A percentile compares a stretch with the other conserved stretches of the same genome.
Conservation (phyloP, 495 filamentous ascomycete genomes). For the Podospora comata region DNA sequence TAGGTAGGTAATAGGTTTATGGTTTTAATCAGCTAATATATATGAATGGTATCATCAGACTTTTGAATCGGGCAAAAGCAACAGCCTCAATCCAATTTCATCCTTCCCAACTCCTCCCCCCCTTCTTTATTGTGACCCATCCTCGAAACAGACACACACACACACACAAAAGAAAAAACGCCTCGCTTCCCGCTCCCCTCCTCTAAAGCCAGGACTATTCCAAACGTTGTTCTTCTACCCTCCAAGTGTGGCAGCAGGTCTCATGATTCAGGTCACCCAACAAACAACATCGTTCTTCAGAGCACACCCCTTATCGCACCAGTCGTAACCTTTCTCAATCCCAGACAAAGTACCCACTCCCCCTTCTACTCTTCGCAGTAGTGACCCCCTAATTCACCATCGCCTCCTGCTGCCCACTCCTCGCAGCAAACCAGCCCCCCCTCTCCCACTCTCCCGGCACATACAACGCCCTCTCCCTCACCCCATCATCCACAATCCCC, state of each 20-base stretch:
- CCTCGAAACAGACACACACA: too few relatives aligned
- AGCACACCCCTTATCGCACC: background rate
- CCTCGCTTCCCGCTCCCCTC: background rate
- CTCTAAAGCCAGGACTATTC: background rate
- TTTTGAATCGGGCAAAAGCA: too few relatives aligned
- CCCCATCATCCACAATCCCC: slow-evolving; percentile 52
- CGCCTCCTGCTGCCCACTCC: background rate
- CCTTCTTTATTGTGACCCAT: too few relatives aligned
- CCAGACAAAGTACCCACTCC: background rate
- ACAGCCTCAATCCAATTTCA: too few relatives aligned
- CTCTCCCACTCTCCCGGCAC: slow-evolving; percentile 64
- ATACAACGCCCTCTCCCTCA: slow-evolving; percentile 53
- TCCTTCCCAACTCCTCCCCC: too few relatives aligned
- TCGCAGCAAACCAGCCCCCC: slow-evolving; percentile 63
- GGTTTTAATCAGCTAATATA: too few relatives aligned
- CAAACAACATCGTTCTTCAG: background rate
- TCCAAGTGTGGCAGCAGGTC: background rate
- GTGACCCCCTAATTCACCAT: background rate
- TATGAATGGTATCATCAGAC: too few relatives aligned
- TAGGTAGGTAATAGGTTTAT: too few relatives aligned
- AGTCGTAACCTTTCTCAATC: background rate
- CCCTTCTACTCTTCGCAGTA: background rate
- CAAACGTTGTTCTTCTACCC: background rate
- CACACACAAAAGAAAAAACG: background rate
- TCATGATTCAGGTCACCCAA: background rate